Base-by-base conservation (phyloP, 352 stramenopile genomes). In the Phytophthora podocarpi region DNA sequence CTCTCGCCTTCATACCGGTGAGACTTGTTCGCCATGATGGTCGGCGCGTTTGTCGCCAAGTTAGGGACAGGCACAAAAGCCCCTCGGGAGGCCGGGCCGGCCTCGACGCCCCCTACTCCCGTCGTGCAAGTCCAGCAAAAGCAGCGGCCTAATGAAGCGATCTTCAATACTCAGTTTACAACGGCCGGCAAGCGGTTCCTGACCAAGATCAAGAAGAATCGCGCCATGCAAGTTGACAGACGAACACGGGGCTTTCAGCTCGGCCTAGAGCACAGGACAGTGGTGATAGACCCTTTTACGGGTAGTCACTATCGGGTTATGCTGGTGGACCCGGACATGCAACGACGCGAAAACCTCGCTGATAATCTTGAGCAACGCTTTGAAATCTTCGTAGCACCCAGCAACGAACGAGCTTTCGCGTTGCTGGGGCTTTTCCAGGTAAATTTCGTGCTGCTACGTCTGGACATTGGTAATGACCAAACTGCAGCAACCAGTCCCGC, bases 121-220 rank as follows among this genome's bases (percentile, higher is more conserved):
- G 4, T 3, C 8, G 35, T 20, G 6, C 18, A 16, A 30, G 13
- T 31, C 26, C 59, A 64, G 31, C 50, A 63, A 40, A 55, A 53
- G 11, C 35, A 60, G 39, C 55, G 23, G 5, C 80, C 83, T 1
- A 89, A 80, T 67, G 79, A 92, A 45, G 83, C 79, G 20, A 89
- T 92, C 54, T 92, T 89, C 64, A 90, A 92, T 58, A 89, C 80
- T 12, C 82, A 92, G 51, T 87, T 92, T 59, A 89, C 80, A 27
- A 86, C 77, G 0, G 80, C 83, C 0, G 79, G 83, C 0, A 80
- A 80, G 10, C 77, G 72, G 30, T 89, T 92, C 37, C 59, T 90
- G 49, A 78, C 69, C 13, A 92, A 89, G 53, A 76, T 87, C 28
- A 89, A 89, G 62, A 90, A 89, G 50, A 89, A 90, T 67, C 80